Percentiles rank a stretch among this genome's conserved stretches.
Conservation (phyloP, 441 rosid genomes). For the Adansonia gregorii region DNA sequence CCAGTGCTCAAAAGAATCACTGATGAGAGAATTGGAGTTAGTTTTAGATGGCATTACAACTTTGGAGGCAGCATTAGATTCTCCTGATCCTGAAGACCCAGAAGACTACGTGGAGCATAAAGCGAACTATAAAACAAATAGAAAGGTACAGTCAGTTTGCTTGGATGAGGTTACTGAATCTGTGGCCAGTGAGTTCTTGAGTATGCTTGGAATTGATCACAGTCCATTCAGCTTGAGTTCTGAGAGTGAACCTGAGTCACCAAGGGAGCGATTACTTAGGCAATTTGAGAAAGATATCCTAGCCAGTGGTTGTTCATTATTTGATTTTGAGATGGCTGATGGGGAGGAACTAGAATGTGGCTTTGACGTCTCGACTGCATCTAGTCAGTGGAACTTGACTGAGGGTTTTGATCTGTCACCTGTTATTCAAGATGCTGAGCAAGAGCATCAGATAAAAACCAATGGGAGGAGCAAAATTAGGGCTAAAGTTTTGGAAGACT, state of each 20-base stretch:
- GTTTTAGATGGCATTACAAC: conserved; percentile 59
- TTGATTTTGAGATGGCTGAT: conserved; percentile 52
- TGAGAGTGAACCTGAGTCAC: conserved; percentile 93
- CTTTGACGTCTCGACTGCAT: conserved; percentile 35
- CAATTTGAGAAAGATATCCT: conserved; percentile 82
- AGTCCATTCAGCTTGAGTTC: conserved; percentile 68
- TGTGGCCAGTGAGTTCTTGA: conserved; percentile 81
- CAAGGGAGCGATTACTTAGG: conserved; percentile 84
- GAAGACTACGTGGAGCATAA: conserved; percentile 42
- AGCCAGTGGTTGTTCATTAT: conserved; percentile 63
- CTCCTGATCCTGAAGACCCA: conserved; percentile 60
- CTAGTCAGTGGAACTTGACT: conserved; percentile 43
- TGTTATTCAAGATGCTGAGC: conserved; percentile 57
- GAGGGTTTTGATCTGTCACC: conserved; percentile 45
- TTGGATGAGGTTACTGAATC: conserved; percentile 62
- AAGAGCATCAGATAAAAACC: conserved; percentile 55
- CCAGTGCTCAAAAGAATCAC: conserved; percentile 52
- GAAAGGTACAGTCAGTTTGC: conserved; percentile 44
- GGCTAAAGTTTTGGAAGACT: conserved; percentile 72
- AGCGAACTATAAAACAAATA: conserved; percentile 36
- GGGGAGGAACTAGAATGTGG: conserved; percentile 51
- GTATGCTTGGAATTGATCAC: conserved; percentile 79
- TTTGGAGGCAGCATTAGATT: conserved; percentile 60
- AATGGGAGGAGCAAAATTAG: conserved; percentile 48
- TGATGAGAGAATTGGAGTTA: conserved; percentile 77